These are phyloP conservation scores for Candida quercuum DNA, from an alignment of 805 yeast genomes.

Conservation along the genomic window DNA sequence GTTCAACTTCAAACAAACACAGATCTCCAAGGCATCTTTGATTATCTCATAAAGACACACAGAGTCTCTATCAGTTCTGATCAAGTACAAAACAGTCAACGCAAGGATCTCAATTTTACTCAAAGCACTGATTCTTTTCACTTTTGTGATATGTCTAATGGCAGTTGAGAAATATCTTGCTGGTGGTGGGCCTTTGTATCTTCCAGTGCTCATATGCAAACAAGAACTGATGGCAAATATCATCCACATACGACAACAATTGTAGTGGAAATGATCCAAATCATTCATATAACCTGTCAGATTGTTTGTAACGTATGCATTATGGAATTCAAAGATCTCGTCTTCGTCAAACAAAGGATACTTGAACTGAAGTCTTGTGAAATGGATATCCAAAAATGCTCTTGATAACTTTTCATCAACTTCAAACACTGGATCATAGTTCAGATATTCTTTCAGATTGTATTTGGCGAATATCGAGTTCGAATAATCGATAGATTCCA, in stretches of 20 bases:
- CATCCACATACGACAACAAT: slow-evolving; percentile 52
- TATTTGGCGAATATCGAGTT: slow-evolving; percentile 41
- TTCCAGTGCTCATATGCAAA: slow-evolving; percentile 50
- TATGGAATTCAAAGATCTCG: slow-evolving; percentile 46
- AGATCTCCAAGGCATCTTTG: slow-evolving; percentile 45
- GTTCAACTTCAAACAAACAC: slow-evolving; percentile 33
- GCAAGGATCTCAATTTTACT: slow-evolving; percentile 49
- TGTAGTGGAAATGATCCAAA: slow-evolving; percentile 42
- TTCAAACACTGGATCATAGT: slow-evolving; percentile 45
- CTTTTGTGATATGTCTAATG: slow-evolving; percentile 46
- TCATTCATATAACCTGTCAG: slow-evolving; percentile 30
- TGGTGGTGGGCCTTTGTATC: slow-evolving; percentile 50
- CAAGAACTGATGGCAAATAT: slow-evolving; percentile 48
- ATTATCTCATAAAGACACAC: slow-evolving; percentile 47
- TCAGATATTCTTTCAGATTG: slow-evolving; percentile 39
- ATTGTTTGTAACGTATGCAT: slow-evolving; percentile 36
- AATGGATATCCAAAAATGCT: slow-evolving; percentile 49
- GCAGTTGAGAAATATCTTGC: slow-evolving; percentile 55
- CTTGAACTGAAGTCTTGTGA: slow-evolving; percentile 49
- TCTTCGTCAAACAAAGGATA: slow-evolving; percentile 51
- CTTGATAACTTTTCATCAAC: slow-evolving; percentile 45
- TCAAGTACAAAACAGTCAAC: slow-evolving; percentile 47
- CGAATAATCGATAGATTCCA: slow-evolving; percentile 34
- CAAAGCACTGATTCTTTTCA: slow-evolving; percentile 33
- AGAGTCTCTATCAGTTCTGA: slow-evolving; percentile 58